phyloP scores from a whole-genome alignment of 108 stramenopile species.

The Nitzschia palea region DNA sequence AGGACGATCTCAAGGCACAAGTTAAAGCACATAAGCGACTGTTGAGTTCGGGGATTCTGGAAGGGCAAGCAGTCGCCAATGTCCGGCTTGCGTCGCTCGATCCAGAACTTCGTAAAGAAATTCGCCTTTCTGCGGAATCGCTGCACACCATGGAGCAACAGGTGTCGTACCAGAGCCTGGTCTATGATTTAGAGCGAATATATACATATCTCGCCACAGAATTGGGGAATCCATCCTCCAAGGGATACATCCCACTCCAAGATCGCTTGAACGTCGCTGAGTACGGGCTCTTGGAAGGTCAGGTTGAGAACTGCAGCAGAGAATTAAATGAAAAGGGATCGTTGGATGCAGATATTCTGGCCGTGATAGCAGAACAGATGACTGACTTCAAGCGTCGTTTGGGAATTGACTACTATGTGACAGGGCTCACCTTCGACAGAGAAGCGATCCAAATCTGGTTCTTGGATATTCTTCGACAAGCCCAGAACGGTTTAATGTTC shows the following conservation, averaged over 20 bases:
- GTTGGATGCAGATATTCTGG: constrained; percentile 77
- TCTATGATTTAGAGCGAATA: constrained; percentile 90
- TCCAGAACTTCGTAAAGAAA: constrained; percentile 62
- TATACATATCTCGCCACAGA: constrained; percentile 90
- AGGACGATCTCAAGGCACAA: constrained; percentile 44
- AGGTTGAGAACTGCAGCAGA: constrained; percentile 74
- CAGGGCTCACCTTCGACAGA: constrained; percentile 70
- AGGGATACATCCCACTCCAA: constrained; percentile 84
- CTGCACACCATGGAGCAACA: constrained; percentile 63
- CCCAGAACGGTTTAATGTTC: constrained; percentile 77
- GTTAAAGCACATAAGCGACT: constrained; percentile 63
- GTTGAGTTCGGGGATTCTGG: constrained; percentile 67
- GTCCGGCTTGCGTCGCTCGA: constrained; percentile 76
- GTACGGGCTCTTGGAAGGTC: constrained; percentile 92
- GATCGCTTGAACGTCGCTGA: constrained; percentile 96
- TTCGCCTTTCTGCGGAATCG: constrained; percentile 63
- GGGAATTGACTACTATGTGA: constrained; percentile 90
- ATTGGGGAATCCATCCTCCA: constrained; percentile 67
- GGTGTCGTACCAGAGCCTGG: constrained; percentile 71
- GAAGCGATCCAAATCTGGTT: constrained; percentile 71
- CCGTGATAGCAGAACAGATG: constrained; percentile 77
- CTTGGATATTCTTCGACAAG: constrained; percentile 54
- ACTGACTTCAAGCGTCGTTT: constrained; percentile 90
- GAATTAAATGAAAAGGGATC: constrained; percentile 62
- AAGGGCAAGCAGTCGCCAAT: constrained; percentile 82